Evolutionary conservation across 192 early-diverging fungal species (phyloP), one percentile per base, ranked within the genome.

Genomic region (Funneliformis mosseae): DNA sequence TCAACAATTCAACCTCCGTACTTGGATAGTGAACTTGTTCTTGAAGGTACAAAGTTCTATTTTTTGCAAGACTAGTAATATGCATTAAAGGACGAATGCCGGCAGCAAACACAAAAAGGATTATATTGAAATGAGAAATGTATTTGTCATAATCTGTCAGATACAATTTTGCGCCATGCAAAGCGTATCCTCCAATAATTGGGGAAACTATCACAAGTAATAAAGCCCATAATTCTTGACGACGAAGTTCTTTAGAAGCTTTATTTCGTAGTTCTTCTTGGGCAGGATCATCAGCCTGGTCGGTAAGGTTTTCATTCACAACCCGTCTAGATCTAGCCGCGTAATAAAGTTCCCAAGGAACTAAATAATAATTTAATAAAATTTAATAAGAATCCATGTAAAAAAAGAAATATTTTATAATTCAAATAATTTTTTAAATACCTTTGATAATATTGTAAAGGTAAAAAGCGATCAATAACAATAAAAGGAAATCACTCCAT

Each of bases 401-500:
- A 3, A 27, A 10, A 43, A 61, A 59, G 39, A 61, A 41, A n/a
- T n/a, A n/a, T n/a, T n/a, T n/a, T 42, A 5, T 46, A 42, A 60
- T 23, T 48, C 14, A 63, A 28, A 27, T 71, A 41, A 70, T 28
- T 11, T 68, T 69, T n/a, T 33, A 72, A 42, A 85, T 89, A 89
- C 90, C 90, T 88, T 87, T 91, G 59, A 91, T 86, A 79, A 88
- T 88, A 74, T 89, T 88, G 55, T 89, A 91, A 59, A 89, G 84
- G 76, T 88, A 91, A 74, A 89, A 91, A 3, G 86, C 82, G 21
- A 89, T 91, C 67, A 91, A 81, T 27, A 87, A 46, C 14, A 89
- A 80, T 55, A 88, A 85, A 28, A 91, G 73, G 55, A 91, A 88
- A 80, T 91, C 90, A 62, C 87, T 88, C 85, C 88, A 91, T 61